Percentiles rank a stretch among this genome's conserved stretches.
phyloP scores from a whole-genome alignment of 1,284 basidiomycete genomes.

The Cutaneotrichosporon cyanovorans region DNA sequence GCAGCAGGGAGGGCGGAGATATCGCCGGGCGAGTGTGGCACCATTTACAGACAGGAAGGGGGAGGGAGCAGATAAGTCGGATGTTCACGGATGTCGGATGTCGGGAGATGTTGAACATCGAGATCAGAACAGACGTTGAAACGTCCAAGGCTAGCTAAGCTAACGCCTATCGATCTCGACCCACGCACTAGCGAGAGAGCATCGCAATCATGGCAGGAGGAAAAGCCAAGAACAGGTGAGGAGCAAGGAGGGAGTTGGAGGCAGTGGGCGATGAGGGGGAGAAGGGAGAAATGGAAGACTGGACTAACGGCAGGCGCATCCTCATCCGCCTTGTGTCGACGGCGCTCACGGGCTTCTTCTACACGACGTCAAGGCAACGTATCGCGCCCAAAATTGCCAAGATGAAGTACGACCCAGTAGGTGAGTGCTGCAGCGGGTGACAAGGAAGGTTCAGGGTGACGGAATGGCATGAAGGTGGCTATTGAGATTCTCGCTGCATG shows the following conservation, averaged over 20 bases:
- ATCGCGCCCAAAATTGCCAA: constrained; percentile 65
- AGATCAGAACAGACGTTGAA: too few relatives aligned
- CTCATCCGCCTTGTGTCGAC: constrained; percentile 80
- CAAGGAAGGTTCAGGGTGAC: not conserved
- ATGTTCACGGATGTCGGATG: too few relatives aligned
- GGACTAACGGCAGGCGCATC: constrained; percentile 55
- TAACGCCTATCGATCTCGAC: not conserved
- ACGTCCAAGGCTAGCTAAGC: too few relatives aligned
- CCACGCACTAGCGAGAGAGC: too few relatives aligned
- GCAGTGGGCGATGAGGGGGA: too few relatives aligned
- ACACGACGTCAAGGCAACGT: constrained; percentile 67
- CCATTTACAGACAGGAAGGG: not conserved
- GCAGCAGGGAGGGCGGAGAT: not conserved
- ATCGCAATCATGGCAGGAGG: not conserved
- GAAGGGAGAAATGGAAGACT: not conserved
- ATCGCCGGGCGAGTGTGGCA: not conserved
- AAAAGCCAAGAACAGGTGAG: constrained; percentile 55
- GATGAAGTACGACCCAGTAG: constrained; percentile 81
- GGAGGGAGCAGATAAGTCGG: too few relatives aligned
- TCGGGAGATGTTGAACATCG: not conserved
- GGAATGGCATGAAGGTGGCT: too few relatives aligned
- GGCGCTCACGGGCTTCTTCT: constrained; percentile 82
- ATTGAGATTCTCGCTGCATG: too few relatives aligned
- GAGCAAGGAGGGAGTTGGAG: too few relatives aligned
- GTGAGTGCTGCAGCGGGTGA: constrained; percentile 48